Percentiles rank a stretch among this genome's conserved stretches.
phyloP scores from a whole-genome alignment of 345 rosid species.

The Eucalyptus shirleyi region DNA sequence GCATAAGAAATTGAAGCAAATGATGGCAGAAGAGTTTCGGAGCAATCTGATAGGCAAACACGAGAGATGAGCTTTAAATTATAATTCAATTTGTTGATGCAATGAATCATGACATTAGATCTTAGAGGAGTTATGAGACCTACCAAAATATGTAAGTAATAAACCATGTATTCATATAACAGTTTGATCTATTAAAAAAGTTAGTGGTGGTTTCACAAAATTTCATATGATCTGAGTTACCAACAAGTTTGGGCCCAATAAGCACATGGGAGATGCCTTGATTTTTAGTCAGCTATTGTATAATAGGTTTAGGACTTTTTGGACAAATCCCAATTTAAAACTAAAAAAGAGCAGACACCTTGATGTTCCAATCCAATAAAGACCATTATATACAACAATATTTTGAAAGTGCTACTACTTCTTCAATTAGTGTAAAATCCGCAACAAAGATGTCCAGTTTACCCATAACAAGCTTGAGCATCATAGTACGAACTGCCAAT shows the following conservation, averaged over 20 bases:
- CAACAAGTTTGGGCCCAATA: accelerated
- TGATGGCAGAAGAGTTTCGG: background rate
- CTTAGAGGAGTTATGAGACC: background rate
- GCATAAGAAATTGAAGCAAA: background rate
- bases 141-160: too few relatives aligned
- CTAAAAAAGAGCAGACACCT: background rate
- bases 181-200: accelerated
- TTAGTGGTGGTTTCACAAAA: accelerated
- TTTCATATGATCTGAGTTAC: accelerated
- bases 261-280: accelerated
- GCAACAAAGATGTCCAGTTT: background rate
- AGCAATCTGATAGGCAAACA: background rate
- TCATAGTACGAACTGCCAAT: accelerated
- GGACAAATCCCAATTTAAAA: accelerated
- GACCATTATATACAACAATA: background rate
- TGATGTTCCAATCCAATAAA: background rate
- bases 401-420: background rate
- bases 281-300: accelerated
- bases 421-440: background rate
- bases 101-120: background rate
- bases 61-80: background rate
- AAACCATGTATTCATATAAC: accelerated
- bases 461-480: background rate
- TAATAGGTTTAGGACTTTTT: accelerated
- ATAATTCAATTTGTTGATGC: accelerated